phyloP scores from a whole-genome alignment of 148 eudicot species.

The Silene latifolia region DNA sequence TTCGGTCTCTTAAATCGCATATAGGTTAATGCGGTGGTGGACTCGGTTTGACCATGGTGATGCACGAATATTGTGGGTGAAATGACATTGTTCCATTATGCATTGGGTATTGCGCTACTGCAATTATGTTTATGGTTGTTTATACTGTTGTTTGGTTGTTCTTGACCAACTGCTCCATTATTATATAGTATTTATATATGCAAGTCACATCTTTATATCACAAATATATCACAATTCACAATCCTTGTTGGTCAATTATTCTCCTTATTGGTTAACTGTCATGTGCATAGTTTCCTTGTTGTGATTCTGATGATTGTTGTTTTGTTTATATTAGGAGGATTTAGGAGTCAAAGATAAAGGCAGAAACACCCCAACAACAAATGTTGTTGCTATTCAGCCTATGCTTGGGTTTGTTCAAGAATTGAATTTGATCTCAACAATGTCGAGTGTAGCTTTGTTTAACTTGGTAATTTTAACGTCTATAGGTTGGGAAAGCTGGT shows the following conservation, averaged over 20 bases:
- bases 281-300: not conserved
- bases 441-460: not conserved
- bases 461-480: not conserved
- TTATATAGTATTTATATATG: not conserved
- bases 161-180: not conserved
- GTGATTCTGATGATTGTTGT: not conserved
- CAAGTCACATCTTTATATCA: not conserved
- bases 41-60: no score
- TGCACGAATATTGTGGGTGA: no score
- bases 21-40: no score
- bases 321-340: constrained; percentile 38
- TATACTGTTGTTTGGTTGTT: constrained; percentile 16
- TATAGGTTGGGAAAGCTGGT: constrained; percentile 73
- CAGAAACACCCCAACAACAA: constrained; percentile 53
- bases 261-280: not conserved
- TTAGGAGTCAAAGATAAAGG: constrained; percentile 50
- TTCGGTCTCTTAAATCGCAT: no score
- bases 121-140: constrained; percentile 50
- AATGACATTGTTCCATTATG: constrained; percentile 78
- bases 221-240: not conserved
- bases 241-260: no score
- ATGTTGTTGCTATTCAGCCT: constrained; percentile 44
- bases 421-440: not conserved
- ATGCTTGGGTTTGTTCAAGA: not conserved
- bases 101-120: not conserved